A percentile compares a stretch with the other conserved stretches of the same genome.
Evolutionary conservation across 2,329 filamentous ascomycete species (phyloP).

Genomic region (Macrophomina pseudophaseolina): DNA sequence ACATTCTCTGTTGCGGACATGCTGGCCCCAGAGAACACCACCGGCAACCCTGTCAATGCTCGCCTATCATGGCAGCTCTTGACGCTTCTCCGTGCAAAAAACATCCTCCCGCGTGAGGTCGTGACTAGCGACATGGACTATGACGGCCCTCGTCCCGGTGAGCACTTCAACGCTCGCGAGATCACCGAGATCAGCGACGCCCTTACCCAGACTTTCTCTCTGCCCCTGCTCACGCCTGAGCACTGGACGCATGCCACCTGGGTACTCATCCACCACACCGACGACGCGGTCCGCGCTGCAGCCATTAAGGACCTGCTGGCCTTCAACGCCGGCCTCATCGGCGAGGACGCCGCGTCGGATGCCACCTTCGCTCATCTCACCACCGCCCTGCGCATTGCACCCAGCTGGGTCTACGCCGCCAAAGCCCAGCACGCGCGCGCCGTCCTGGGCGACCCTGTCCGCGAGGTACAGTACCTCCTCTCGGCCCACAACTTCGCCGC

Average conservation of each 20-base stretch:
- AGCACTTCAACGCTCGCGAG: slow-evolving; percentile 28
- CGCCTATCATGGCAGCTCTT: slow-evolving; percentile 86
- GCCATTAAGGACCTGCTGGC: slow-evolving; percentile 20
- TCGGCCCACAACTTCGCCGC: slow-evolving; percentile 76
- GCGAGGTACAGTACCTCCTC: slow-evolving; percentile 80
- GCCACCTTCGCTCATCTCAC: slow-evolving; percentile 19
- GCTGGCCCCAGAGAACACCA: slow-evolving; percentile 76
- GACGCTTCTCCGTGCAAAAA: slow-evolving; percentile 52
- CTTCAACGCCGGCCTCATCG: slow-evolving; percentile 25
- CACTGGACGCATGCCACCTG: slow-evolving; percentile 64
- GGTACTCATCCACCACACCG: slow-evolving; percentile 76
- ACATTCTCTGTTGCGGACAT: slow-evolving; percentile 66
- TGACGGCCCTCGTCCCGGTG: slow-evolving; percentile 29
- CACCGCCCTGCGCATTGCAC: slow-evolving; percentile 59
- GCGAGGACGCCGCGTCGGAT: slow-evolving; percentile 19
- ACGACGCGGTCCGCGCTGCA: slow-evolving; percentile 60
- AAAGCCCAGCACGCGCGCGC: slow-evolving; percentile 82
- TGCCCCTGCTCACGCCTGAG: slow-evolving; percentile 41
- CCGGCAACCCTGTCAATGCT: slow-evolving; percentile 74
- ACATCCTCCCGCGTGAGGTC: slow-evolving; percentile 29
- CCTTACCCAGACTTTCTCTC: slow-evolving; percentile 57
- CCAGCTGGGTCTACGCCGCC: slow-evolving; percentile 83
- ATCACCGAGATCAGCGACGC: slow-evolving; percentile 53
- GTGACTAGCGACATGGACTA: slow-evolving; percentile 36
- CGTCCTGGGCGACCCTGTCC: slow-evolving; percentile 68